phyloP scores from a whole-genome alignment of 371 early-diverging fungal species.

The Mortierella sp. region DNA sequence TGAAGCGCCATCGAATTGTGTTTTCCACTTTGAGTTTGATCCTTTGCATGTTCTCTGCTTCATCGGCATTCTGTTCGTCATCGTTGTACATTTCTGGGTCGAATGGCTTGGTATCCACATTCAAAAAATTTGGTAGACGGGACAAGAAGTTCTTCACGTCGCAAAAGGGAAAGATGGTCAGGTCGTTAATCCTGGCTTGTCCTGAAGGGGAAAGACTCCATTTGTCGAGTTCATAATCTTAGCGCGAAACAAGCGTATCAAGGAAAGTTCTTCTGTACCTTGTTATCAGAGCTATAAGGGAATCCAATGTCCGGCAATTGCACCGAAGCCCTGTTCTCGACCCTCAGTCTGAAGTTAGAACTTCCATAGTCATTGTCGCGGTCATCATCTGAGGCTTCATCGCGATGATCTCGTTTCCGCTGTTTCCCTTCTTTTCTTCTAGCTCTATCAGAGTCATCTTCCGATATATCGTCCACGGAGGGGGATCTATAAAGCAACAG shows the following conservation, averaged over 20 bases:
- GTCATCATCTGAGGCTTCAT: constrained; percentile 38
- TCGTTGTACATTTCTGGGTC: constrained; percentile 68
- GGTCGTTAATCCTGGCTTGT: not conserved
- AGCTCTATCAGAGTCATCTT: constrained; percentile 38
- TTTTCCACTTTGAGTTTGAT: constrained; percentile 74
- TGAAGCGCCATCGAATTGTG: constrained; percentile 84
- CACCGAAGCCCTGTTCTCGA: constrained; percentile 38
- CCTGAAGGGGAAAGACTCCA: too few species aligned
- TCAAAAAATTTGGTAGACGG: constrained; percentile 78
- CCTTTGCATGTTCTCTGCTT: constrained; percentile 55
- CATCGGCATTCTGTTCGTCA: constrained; percentile 59
- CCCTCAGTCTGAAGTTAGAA: constrained; percentile 17
- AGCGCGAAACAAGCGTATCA: too few species aligned
- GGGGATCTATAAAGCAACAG: constrained; percentile 19
- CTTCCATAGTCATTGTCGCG: constrained; percentile 33
- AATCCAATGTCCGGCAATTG: constrained; percentile 42
- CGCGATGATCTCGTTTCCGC: constrained; percentile 22
- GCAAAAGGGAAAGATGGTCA: not conserved
- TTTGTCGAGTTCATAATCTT: too few species aligned
- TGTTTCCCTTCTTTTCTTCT: constrained; percentile 40
- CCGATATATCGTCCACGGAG: constrained; percentile 38
- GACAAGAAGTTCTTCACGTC: constrained; percentile 68
- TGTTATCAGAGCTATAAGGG: constrained; percentile 41
- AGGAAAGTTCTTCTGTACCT: constrained; percentile 10
- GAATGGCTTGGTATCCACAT: constrained; percentile 76